phyloP scores from a whole-genome alignment of 2,329 filamentous ascomycete species.

The Teratosphaeria viscida region DNA sequence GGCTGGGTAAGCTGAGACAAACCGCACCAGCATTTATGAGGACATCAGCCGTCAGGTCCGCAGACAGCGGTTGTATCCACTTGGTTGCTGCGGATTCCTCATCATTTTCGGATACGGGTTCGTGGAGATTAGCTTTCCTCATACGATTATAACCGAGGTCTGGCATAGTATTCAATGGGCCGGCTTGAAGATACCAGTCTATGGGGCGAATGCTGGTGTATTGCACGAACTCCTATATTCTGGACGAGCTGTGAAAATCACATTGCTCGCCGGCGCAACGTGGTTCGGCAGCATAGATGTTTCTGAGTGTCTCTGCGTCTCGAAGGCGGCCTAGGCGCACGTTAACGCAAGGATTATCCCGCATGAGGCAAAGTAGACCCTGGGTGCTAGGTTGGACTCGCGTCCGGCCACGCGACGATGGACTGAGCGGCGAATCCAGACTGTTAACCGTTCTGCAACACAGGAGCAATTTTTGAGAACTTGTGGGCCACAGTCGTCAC shows the following conservation, averaged over 20 bases:
- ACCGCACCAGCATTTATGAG: not conserved
- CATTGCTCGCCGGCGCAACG: not conserved
- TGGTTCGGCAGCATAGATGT: not conserved
- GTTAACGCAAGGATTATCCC: not conserved
- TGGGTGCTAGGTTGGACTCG: not conserved
- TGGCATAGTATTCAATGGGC: not conserved
- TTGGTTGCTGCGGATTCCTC: not conserved
- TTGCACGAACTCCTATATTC: too few species aligned
- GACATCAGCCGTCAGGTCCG: not conserved
- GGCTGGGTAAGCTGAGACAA: not conserved
- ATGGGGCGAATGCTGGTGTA: too few species aligned
- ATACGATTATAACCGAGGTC: not conserved
- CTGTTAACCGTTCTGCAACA: not conserved
- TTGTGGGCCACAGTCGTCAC: not conserved
- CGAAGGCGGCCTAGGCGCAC: not conserved
- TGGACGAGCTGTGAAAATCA: too few species aligned
- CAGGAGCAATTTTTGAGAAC: not conserved
- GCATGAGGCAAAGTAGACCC: not conserved
- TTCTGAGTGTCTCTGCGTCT: not conserved
- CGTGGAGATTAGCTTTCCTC: not conserved
- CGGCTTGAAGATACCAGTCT: too few species aligned
- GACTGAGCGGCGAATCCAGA: not conserved
- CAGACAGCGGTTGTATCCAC: not conserved
- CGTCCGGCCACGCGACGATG: not conserved
- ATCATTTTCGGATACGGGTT: not conserved